These are phyloP conservation scores for Syncephalastrum contaminatum DNA, from an alignment of 371 early-diverging fungal genomes.

Conservation along the genomic window DNA sequence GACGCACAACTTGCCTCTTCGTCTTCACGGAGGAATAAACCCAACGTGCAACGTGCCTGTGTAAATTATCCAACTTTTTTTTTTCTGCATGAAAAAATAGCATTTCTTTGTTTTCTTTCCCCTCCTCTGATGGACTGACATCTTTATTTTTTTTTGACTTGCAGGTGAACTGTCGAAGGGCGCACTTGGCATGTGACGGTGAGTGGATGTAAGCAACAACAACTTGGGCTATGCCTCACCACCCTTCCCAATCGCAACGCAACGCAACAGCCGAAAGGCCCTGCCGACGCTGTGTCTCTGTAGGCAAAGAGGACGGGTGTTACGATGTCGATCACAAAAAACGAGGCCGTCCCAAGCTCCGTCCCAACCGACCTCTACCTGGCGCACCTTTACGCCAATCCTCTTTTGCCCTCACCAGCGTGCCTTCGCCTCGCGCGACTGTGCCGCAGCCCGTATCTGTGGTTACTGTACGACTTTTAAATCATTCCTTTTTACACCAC, in stretches of 20 bases:
- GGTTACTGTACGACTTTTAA: not conserved
- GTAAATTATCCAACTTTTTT: too few species aligned
- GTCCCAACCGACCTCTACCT: slow-evolving; percentile 35
- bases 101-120: too few species aligned
- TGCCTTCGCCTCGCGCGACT: not conserved
- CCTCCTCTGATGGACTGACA: too few species aligned
- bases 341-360: slow-evolving; percentile 74
- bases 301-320: slow-evolving; percentile 71
- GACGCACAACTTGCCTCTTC: too few species aligned
- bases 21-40: too few species aligned
- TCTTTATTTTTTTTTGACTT: not conserved
- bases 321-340: slow-evolving; percentile 79
- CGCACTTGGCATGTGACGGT: slow-evolving; percentile 54
- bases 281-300: slow-evolving; percentile 71
- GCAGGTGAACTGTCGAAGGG: slow-evolving; percentile 44
- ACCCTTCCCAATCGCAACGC: not conserved
- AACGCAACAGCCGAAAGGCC: slow-evolving; percentile 59
- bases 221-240: not conserved
- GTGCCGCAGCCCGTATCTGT: slow-evolving; percentile 2
- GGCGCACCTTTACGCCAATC: slow-evolving; percentile 7
- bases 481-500: too few species aligned
- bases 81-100: too few species aligned
- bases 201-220: slow-evolving; percentile 6
- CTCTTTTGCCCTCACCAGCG: slow-evolving; percentile 13
- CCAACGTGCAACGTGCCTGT: too few species aligned